Percentiles rank a stretch among this genome's conserved stretches.
phyloP scores from a whole-genome alignment of 805 yeast species.

The Clavispora asparagi region DNA sequence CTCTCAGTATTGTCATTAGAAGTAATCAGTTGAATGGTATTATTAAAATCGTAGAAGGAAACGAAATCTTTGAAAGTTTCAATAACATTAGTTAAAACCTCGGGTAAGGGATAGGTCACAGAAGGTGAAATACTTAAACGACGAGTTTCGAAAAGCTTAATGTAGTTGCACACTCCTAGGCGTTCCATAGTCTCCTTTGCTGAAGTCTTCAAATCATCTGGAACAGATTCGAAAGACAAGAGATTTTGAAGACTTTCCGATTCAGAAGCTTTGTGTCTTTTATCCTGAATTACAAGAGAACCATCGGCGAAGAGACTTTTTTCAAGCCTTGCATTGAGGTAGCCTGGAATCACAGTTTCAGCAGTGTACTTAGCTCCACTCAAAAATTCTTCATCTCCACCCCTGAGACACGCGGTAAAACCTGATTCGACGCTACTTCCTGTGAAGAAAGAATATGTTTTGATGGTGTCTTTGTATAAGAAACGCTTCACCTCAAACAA shows the following conservation, averaged over 20 bases:
- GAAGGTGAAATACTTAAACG: slow-evolving; percentile 81
- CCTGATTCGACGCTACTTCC: slow-evolving; percentile 76
- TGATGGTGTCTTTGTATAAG: slow-evolving; percentile 48
- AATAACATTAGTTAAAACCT: slow-evolving; percentile 50
- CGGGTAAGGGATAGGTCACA: slow-evolving; percentile 69
- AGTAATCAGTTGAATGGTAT: slow-evolving; percentile 16
- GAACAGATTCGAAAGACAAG: slow-evolving; percentile 7
- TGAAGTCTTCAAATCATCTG: slow-evolving; percentile 11
- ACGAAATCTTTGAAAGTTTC: slow-evolving; percentile 40
- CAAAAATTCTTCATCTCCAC: slow-evolving; percentile 58
- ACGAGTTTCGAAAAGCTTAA: slow-evolving; percentile 40
- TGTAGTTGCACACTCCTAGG: slow-evolving; percentile 30
- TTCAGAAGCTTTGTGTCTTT: background rate
- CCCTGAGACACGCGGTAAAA: slow-evolving; percentile 82
- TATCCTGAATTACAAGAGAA: slow-evolving; percentile 3
- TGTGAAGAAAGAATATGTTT: slow-evolving; percentile 71
- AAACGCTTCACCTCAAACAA: slow-evolving; percentile 67
- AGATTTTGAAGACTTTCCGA: background rate
- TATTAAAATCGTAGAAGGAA: slow-evolving; percentile 16
- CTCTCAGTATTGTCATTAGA: slow-evolving; percentile 23
- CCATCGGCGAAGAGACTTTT: slow-evolving; percentile 19
- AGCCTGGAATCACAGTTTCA: slow-evolving; percentile 73
- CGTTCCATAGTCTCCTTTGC: slow-evolving; percentile 18
- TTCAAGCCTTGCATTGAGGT: slow-evolving; percentile 77
- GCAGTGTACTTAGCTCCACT: slow-evolving; percentile 69